phyloP scores from a whole-genome alignment of 208 protist genomes.

The Tritrichomonas foetus region DNA sequence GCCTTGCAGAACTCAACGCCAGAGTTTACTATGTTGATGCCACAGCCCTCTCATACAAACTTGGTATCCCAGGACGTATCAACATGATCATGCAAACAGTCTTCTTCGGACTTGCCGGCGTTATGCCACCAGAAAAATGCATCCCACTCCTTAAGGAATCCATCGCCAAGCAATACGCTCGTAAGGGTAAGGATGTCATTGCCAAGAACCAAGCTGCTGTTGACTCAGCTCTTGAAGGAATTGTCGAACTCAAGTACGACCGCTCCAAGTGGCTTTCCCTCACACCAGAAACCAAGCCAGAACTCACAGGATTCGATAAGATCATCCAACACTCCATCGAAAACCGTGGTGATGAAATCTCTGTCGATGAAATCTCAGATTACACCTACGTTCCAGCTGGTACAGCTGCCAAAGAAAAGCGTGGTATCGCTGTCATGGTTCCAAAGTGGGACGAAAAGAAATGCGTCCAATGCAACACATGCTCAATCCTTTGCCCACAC shows the following conservation, averaged over 20 bases:
- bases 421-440: neutral
- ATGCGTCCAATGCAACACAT: neutral
- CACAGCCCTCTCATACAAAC: neutral
- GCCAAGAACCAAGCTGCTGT: neutral
- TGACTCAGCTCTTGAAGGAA: neutral
- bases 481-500: neutral
- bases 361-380: neutral
- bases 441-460: neutral
- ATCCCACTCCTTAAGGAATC: neutral
- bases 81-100: neutral
- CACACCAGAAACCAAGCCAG: neutral
- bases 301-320: neutral
- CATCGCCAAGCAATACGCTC: neutral
- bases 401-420: neutral
- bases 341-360: neutral
- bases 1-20: constrained; percentile 47
- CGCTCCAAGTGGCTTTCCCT: constrained; percentile 2
- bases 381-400: constrained; percentile 6
- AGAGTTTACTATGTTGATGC: neutral
- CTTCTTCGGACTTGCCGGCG: neutral
- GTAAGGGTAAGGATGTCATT: neutral
- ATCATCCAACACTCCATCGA: neutral
- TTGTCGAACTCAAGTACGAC: neutral
- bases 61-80: neutral
- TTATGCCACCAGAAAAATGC: neutral